A percentile compares a stretch with the other conserved stretches of the same genome.
phyloP scores from a whole-genome alignment of 345 rosid genomes.

The Eucalyptus camaldulensis region DNA sequence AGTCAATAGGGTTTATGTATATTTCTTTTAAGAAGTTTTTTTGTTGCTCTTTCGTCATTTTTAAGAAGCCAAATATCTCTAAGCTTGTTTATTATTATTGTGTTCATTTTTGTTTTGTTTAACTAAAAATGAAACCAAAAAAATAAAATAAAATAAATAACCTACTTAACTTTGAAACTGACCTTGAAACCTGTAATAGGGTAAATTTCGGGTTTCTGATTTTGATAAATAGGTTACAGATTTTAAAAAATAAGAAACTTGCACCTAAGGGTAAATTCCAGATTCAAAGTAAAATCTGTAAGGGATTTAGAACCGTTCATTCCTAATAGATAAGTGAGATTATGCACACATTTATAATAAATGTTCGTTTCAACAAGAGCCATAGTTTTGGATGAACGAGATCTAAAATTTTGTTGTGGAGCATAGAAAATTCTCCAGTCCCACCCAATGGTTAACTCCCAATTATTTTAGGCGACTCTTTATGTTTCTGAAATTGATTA shows the following conservation, averaged over 20 bases:
- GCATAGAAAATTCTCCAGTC: neutral
- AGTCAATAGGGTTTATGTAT: too few relatives aligned
- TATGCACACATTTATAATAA: neutral
- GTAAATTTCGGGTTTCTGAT: accelerated
- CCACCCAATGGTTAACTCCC: neutral
- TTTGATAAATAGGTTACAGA: accelerated
- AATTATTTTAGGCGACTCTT: too few relatives aligned
- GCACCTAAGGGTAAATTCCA: too few relatives aligned
- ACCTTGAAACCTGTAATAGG: accelerated
- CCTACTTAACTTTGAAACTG: too few relatives aligned
- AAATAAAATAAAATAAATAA: too few relatives aligned
- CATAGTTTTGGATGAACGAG: neutral
- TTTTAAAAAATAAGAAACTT: too few relatives aligned
- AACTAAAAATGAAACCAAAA: too few relatives aligned
- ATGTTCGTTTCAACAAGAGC: neutral
- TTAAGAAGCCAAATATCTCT: too few relatives aligned
- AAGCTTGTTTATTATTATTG: too few relatives aligned
- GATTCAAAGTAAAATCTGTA: accelerated
- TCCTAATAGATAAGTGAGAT: neutral
- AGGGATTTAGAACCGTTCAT: accelerated
- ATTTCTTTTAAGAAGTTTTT: too few relatives aligned
- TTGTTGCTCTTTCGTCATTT: too few relatives aligned
- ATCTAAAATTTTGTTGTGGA: neutral
- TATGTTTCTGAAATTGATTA: neutral
- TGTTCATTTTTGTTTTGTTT: too few relatives aligned